A percentile compares a stretch with the other conserved stretches of the same genome.
phyloP scores from a whole-genome alignment of 208 protist genomes.

The Acanthamoeba polyphaga region DNA sequence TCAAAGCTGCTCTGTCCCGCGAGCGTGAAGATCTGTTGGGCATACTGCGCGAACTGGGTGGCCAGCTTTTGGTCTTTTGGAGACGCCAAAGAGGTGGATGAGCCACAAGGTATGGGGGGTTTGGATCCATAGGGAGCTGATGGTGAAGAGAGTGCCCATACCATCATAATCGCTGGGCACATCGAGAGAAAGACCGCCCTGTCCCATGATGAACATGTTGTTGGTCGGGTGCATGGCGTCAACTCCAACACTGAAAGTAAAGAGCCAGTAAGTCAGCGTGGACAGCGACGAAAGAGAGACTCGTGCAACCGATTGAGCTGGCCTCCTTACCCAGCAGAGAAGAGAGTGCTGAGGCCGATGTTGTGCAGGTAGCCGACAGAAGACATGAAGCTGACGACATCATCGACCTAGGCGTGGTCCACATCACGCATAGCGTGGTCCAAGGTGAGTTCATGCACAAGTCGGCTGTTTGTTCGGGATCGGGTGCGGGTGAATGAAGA shows the following conservation, averaged over 20 bases:
- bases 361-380: background rate
- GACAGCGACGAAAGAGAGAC: background rate
- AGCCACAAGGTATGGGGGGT: background rate
- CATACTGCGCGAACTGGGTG: background rate
- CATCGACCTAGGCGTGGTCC: background rate
- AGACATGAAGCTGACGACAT: background rate
- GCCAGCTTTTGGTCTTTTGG: background rate
- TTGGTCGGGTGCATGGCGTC: constrained; percentile 23
- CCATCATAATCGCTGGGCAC: constrained; percentile 34
- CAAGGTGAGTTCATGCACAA: too few relatives aligned
- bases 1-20: background rate
- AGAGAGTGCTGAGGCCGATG: constrained; percentile 8
- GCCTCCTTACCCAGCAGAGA: background rate
- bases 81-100: background rate
- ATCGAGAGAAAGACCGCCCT: constrained; percentile 47
- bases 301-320: background rate
- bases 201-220: constrained; percentile 25
- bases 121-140: background rate
- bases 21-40: constrained; percentile 25
- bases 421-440: too few relatives aligned
- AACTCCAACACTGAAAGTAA: background rate
- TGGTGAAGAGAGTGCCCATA: background rate
- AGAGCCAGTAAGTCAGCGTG: background rate
- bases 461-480: background rate
- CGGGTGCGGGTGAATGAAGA: background rate